Base-by-base conservation (phyloP, 164 flowering plant species). In the Saururus chinensis region DNA sequence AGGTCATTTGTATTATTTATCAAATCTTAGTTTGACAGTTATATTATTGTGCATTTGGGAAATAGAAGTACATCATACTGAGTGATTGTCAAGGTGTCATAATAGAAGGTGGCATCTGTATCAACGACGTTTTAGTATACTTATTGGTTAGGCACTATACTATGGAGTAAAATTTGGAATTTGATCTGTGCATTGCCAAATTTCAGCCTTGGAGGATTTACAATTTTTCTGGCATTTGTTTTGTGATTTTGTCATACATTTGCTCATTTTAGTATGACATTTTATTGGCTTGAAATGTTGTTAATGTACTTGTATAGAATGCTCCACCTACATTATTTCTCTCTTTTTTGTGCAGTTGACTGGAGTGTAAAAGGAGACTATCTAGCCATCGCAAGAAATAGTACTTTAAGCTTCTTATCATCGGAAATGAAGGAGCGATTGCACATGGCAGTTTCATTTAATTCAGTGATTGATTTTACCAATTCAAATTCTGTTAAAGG, bases 371-470 rank as follows among this genome's bases (percentile, higher is more conserved):
- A 69, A 51, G 96, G 95, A 2, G 72, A 76, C 49, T 72, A 54
- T 66, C 40, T 95, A 74, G 99, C 85, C 62, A 76, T 89, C 53
- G 96, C 90, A 37, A 80, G 74, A 66, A 74, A 75, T 68, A 75
- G 74, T 42, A 64, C 21, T 56, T 72, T 95, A 57, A 75, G 77
- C 61, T 80, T 91, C 56, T 35, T 87, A 13, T 81, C 99, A 59
- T 73, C 88, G 57, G 73, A 78, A 57, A 82, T 95, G 57, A 67
- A 71, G 70, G 95, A 87, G 64, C 79, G 59, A 55, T 52, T 75
- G 23, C 69, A 64, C 59, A 74, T 91, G 62, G 64, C 77, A 19
- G 69, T 91, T 25, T 68, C 73, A 49, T 77, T 78, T 64, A 70
- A 74, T 37, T 67, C 87, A 48, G 77, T 81, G 80, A 56, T 41